Conservation (phyloP, 2,329 filamentous ascomycete genomes). For the Fusarium sp. region DNA sequence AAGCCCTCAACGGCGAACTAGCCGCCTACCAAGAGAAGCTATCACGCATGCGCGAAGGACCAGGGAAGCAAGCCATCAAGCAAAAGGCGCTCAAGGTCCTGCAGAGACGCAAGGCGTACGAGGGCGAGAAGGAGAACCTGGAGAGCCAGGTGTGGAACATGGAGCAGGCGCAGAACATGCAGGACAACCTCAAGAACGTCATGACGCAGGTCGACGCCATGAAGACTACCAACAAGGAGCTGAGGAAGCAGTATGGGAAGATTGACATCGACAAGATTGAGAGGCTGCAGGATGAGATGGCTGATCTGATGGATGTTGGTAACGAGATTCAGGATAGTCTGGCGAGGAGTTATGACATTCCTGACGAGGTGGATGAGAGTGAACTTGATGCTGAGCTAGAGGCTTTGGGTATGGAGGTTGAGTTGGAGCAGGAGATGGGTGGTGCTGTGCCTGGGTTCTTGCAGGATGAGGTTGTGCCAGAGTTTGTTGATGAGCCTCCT, state of each 20-base stretch:
- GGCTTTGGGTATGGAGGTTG: slow-evolving; percentile 91
- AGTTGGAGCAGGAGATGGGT: slow-evolving; percentile 75
- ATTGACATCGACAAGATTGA: slow-evolving; percentile 98
- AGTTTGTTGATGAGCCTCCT: slow-evolving; percentile 93
- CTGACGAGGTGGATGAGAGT: slow-evolving; percentile 95
- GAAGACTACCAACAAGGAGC: slow-evolving; percentile 93
- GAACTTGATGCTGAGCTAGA: slow-evolving; percentile 97
- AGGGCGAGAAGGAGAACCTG: slow-evolving; percentile 90
- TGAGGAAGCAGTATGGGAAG: slow-evolving; percentile 94
- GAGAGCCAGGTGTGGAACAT: slow-evolving; percentile 98
- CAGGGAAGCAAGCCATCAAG: slow-evolving; percentile 90
- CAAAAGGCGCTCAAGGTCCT: slow-evolving; percentile 94
- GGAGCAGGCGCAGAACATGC: slow-evolving; percentile 98
- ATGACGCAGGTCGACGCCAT: slow-evolving; percentile 98
- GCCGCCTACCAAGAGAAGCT: slow-evolving; percentile 87
- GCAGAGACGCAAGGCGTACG: slow-evolving; percentile 92
- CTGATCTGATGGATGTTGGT: slow-evolving; percentile 93
- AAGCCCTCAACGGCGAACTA: slow-evolving; percentile 89
- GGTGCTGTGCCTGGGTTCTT: slow-evolving; percentile 81
- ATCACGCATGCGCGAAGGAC: slow-evolving; percentile 91
- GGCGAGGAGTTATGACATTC: slow-evolving; percentile 88
- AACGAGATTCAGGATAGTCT: slow-evolving; percentile 99
- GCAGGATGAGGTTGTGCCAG: slow-evolving; percentile 83
- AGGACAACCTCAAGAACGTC: slow-evolving; percentile 97
- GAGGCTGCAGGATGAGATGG: slow-evolving; percentile 98